A percentile compares a stretch with the other conserved stretches of the same genome.
Evolutionary conservation across 2,329 filamentous ascomycete species (phyloP).

Genomic region (Cercospora sp.): DNA sequence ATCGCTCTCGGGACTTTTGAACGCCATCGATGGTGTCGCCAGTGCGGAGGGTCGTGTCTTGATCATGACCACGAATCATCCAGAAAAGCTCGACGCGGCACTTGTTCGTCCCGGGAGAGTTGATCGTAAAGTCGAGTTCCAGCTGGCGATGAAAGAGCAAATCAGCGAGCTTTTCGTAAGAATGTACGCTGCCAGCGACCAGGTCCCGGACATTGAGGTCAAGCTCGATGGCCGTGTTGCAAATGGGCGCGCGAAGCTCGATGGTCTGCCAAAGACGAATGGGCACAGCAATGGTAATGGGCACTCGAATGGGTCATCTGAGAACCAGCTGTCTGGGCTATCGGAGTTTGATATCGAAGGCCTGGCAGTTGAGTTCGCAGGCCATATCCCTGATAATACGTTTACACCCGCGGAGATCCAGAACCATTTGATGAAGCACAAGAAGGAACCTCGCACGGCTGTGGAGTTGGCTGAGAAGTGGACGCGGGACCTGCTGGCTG

Average conservation of each 20-base stretch:
- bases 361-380: constrained; percentile 51
- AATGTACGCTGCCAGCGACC: constrained; percentile 38
- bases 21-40: constrained; percentile 80
- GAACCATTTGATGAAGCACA: constrained; percentile 53
- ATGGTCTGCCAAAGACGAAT: constrained; percentile 15
- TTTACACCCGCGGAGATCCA: constrained; percentile 58
- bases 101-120: constrained; percentile 73
- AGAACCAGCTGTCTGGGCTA: constrained; percentile 21
- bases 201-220: constrained; percentile 20
- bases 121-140: constrained; percentile 66
- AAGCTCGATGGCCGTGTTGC: constrained; percentile 10
- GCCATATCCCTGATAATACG: constrained; percentile 47
- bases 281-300: constrained; percentile 19
- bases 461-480: constrained; percentile 48
- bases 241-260: constrained; percentile 10
- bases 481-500: constrained; percentile 39
- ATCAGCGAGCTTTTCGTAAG: constrained; percentile 47
- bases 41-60: constrained; percentile 76
- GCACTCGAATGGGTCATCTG: constrained; percentile 4
- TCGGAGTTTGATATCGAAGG: constrained; percentile 38
- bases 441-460: constrained; percentile 51
- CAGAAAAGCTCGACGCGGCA: constrained; percentile 65
- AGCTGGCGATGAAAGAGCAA: constrained; percentile 45
- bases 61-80: constrained; percentile 80
- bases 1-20: constrained; percentile 75